These are phyloP conservation scores for Trichoderma gamsii DNA, from an alignment of 495 filamentous ascomycete species.

Conservation along the genomic window DNA sequence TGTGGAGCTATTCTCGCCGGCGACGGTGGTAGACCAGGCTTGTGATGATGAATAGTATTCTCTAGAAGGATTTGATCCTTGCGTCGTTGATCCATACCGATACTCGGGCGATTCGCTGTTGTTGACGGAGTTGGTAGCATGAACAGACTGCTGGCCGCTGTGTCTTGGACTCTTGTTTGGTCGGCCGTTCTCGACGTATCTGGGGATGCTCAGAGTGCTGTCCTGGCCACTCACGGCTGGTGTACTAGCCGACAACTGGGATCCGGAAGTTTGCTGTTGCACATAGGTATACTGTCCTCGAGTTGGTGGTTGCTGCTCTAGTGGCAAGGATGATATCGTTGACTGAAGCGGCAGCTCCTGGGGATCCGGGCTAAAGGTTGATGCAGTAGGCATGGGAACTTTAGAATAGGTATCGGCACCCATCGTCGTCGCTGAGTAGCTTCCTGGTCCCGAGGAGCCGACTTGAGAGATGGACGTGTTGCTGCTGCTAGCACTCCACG, in stretches of 20 bases:
- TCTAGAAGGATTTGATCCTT: slow-evolving; percentile 26
- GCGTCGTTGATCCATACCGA: slow-evolving; percentile 40
- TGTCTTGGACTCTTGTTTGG: slow-evolving; percentile 50
- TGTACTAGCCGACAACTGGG: slow-evolving; percentile 29
- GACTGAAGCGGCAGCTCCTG: slow-evolving; percentile 44
- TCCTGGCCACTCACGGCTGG: slow-evolving; percentile 22
- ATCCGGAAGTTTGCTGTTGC: slow-evolving; percentile 33
- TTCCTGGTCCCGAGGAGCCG: slow-evolving; percentile 34
- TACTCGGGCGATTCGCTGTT: slow-evolving; percentile 44
- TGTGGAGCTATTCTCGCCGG: slow-evolving; percentile 32
- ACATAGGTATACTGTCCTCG: slow-evolving; percentile 45
- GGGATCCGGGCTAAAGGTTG: slow-evolving; percentile 41
- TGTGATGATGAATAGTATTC: slow-evolving; percentile 43
- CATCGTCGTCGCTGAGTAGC: slow-evolving; percentile 40
- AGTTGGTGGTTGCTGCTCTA: slow-evolving; percentile 39
- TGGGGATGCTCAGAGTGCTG: slow-evolving; percentile 35
- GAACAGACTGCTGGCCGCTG: slow-evolving; percentile 41
- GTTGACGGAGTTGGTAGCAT: slow-evolving; percentile 35
- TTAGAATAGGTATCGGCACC: slow-evolving; percentile 41
- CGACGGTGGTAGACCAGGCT: slow-evolving; percentile 37
- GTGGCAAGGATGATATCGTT: slow-evolving; percentile 45
- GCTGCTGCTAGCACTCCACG: slow-evolving; percentile 12
- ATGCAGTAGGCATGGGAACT: slow-evolving; percentile 38
- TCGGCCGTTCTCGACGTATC: slow-evolving; percentile 47
- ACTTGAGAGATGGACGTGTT: slow-evolving; percentile 34